These are phyloP conservation scores for Aureoboletus auriporus DNA, from an alignment of 768 basidiomycete species.

Conservation along the genomic window DNA sequence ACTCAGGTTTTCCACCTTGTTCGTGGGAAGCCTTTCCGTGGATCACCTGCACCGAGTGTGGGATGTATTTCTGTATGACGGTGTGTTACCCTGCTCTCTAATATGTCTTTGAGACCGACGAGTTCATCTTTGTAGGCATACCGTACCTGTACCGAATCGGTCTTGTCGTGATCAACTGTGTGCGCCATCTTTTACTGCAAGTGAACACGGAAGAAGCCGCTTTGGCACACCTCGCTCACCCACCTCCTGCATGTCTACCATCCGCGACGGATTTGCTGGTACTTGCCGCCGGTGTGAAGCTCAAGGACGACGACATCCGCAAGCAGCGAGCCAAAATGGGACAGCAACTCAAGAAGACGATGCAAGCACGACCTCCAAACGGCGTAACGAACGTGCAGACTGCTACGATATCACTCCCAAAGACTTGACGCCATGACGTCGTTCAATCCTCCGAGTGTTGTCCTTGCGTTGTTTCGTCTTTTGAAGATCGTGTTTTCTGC, in stretches of 20 bases:
- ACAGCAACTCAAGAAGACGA: slow-evolving; percentile 63
- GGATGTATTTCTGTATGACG: slow-evolving; percentile 82
- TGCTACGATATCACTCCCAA: slow-evolving; percentile 28
- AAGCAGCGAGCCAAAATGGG: slow-evolving; percentile 76
- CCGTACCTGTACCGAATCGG: slow-evolving; percentile 73
- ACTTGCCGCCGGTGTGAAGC: slow-evolving; percentile 58
- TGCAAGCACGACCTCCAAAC: slow-evolving; percentile 33
- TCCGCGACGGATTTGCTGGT: slow-evolving; percentile 56
- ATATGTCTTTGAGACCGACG: not conserved
- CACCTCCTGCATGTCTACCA: slow-evolving; percentile 52
- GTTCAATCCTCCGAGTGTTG: not conserved
- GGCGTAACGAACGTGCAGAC: slow-evolving; percentile 26
- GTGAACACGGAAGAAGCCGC: slow-evolving; percentile 43
- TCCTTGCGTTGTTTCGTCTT: slow-evolving; percentile 6
- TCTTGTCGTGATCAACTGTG: slow-evolving; percentile 57
- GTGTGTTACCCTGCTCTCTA: slow-evolving; percentile 33
- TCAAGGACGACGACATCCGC: slow-evolving; percentile 76
- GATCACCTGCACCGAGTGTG: slow-evolving; percentile 71
- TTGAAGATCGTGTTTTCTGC: not conserved
- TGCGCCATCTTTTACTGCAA: slow-evolving; percentile 57
- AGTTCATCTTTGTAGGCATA: slow-evolving; percentile 45
- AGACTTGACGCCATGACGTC: slow-evolving; percentile 6
- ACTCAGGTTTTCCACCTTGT: slow-evolving; percentile 68
- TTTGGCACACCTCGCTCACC: slow-evolving; percentile 46
- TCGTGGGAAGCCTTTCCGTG: slow-evolving; percentile 60